Percentiles rank a stretch among this genome's conserved stretches.
phyloP scores from a whole-genome alignment of 345 rosid species.

The Odontarrhena argentea region DNA sequence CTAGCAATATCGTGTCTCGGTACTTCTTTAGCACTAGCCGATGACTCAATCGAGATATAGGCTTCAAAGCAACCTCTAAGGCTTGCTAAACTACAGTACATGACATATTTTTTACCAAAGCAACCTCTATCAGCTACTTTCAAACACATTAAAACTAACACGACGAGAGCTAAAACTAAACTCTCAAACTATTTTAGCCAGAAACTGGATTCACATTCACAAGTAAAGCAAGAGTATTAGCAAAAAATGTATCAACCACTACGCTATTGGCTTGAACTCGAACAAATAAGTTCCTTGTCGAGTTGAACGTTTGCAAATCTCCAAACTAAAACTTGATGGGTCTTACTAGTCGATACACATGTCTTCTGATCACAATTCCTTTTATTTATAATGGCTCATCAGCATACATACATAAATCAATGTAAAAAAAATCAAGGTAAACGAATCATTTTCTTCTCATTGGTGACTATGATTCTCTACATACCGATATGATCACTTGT shows the following conservation, averaged over 20 bases:
- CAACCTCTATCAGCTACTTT: no score
- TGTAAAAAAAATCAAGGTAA: not conserved
- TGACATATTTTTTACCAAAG: no score
- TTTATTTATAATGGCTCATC: slow-evolving; percentile 15
- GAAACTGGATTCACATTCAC: not conserved
- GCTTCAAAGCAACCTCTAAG: no score
- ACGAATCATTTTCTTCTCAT: slow-evolving; percentile 1
- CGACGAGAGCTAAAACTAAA: not conserved
- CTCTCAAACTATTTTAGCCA: not conserved
- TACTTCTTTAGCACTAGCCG: no score
- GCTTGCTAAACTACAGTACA: no score
- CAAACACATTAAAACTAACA: no score
- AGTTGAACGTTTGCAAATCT: slow-evolving; percentile 4
- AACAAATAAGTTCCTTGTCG: not conserved
- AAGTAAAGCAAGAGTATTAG: not conserved
- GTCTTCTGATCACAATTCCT: not conserved
- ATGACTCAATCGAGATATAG: no score
- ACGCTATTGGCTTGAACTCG: not conserved
- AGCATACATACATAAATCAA: slow-evolving; percentile 9
- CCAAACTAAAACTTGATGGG: not conserved
- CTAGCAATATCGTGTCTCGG: no score
- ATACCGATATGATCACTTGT: not conserved
- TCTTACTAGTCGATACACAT: not conserved
- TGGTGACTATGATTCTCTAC: slow-evolving; percentile 27
- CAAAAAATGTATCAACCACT: not conserved